These are phyloP conservation scores for Solanum piurae DNA, from an alignment of 257 asterid species.

Conservation along the genomic window DNA sequence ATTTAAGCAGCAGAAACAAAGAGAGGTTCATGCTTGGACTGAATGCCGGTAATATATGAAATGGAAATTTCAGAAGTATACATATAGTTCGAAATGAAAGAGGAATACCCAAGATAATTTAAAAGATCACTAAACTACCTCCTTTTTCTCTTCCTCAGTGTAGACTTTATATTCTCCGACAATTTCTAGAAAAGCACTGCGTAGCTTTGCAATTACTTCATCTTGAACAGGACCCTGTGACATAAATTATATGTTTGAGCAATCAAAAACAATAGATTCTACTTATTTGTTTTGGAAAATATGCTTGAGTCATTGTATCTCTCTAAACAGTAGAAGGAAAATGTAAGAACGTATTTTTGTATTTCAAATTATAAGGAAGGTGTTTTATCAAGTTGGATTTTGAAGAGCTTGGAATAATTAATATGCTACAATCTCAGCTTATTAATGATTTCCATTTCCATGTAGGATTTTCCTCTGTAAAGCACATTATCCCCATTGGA, in stretches of 20 bases:
- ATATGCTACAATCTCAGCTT: background rate
- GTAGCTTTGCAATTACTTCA: conserved; percentile 76
- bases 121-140: conserved; percentile 30
- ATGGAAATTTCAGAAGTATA: background rate
- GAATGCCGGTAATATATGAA: background rate
- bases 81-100: background rate
- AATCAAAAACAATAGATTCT: background rate
- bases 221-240: conserved; percentile 91
- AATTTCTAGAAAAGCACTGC: conserved; percentile 72
- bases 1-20: background rate
- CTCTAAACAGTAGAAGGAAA: background rate
- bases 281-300: background rate
- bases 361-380: background rate
- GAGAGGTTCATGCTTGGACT: background rate
- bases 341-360: background rate
- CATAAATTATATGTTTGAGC: background rate
- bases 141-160: conserved; percentile 73
- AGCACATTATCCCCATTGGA: background rate
- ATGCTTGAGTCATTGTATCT: background rate
- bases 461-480: background rate
- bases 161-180: conserved; percentile 71
- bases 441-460: background rate
- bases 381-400: background rate
- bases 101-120: background rate
- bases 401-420: background rate